These are phyloP conservation scores for Aspergillus chevalieri DNA, from an alignment of 2,329 filamentous ascomycete species.

Conservation along the genomic window DNA sequence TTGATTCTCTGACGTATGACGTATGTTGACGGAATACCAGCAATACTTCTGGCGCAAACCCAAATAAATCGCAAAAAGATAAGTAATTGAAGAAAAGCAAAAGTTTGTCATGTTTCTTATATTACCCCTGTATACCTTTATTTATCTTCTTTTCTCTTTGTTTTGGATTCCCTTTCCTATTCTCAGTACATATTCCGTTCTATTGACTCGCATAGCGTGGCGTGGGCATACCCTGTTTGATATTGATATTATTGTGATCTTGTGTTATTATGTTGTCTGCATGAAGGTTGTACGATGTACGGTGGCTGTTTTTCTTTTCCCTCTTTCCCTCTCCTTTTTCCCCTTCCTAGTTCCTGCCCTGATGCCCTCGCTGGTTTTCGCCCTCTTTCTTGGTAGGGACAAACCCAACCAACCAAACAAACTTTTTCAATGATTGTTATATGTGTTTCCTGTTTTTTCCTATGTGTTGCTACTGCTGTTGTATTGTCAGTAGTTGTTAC, in stretches of 20 bases:
- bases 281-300: constrained; percentile 15
- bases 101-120: neutral
- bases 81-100: neutral
- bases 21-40: constrained; percentile 35
- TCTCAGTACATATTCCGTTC: constrained; percentile 32
- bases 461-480: neutral
- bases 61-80: constrained; percentile 30
- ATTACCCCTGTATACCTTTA: constrained; percentile 2
- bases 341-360: constrained; percentile 2
- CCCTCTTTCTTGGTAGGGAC: neutral
- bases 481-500: constrained; percentile 1
- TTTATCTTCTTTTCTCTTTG: constrained; percentile 3
- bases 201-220: constrained; percentile 37
- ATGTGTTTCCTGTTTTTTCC: neutral
- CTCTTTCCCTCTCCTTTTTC: constrained; percentile 5
- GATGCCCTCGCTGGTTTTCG: neutral
- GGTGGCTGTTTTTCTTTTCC: constrained; percentile 2
- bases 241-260: constrained; percentile 4
- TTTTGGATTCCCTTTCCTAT: constrained; percentile 8
- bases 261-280: constrained; percentile 13
- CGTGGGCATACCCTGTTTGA: constrained; percentile 35
- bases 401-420: neutral
- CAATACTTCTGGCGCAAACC: constrained; percentile 69
- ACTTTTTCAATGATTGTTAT: neutral
- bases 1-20: neutral